phyloP scores from a whole-genome alignment of 345 rosid species.

The Anastatica hierochuntica region DNA sequence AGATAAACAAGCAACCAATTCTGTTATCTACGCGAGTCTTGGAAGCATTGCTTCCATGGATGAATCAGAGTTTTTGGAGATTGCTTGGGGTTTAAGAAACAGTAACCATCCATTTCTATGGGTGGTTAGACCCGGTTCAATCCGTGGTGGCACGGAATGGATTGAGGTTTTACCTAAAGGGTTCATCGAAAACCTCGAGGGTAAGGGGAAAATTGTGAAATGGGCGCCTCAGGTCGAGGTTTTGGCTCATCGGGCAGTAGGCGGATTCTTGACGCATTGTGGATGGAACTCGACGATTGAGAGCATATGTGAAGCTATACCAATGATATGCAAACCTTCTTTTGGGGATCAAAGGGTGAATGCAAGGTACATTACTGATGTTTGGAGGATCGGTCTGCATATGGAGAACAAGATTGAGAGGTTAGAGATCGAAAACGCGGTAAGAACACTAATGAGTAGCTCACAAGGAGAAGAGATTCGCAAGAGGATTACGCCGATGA shows the following conservation, averaged over 20 bases:
- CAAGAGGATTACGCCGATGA: conserved; percentile 18
- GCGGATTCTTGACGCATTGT: too few species aligned
- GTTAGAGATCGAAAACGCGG: neutral
- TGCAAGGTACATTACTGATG: conserved; percentile 17
- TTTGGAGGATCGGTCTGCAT: conserved; percentile 26
- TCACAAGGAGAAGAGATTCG: conserved; percentile 23
- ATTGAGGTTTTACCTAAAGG: conserved; percentile 26
- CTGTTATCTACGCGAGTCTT: conserved; percentile 53
- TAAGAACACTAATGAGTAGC: conserved; percentile 15
- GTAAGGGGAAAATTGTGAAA: too few species aligned
- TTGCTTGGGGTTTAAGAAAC: too few species aligned
- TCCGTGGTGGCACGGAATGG: conserved; percentile 26
- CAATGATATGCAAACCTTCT: conserved; percentile 28
- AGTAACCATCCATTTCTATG: conserved; percentile 53
- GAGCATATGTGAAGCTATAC: conserved; percentile 25
- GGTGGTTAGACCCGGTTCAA: conserved; percentile 50
- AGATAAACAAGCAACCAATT: conserved; percentile 33
- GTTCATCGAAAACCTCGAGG: conserved; percentile 12
- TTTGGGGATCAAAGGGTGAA: conserved; percentile 28
- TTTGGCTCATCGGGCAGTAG: too few species aligned
- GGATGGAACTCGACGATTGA: too few species aligned
- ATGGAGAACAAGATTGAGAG: conserved; percentile 24
- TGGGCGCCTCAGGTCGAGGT: too few species aligned
- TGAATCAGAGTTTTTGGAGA: too few species aligned
- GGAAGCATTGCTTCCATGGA: conserved; percentile 41